Evolutionary conservation across 2,329 filamentous ascomycete genomes (phyloP), one percentile per base, ranked within the genome.

Genomic region (Teratosphaeria pseudoeucalypti): DNA sequence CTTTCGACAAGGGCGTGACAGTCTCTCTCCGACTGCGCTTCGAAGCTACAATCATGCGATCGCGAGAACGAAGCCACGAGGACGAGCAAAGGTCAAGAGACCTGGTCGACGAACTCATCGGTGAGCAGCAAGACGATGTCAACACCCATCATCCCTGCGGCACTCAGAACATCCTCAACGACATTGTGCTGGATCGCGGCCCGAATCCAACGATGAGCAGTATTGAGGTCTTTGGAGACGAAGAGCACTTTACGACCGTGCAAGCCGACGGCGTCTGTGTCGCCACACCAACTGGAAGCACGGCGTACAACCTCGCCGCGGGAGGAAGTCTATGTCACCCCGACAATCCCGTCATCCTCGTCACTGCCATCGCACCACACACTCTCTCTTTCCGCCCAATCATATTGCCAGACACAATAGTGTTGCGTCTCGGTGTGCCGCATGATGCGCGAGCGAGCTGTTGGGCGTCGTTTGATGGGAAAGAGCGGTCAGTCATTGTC

Each of bases 391-490:
- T 97, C 80, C 83, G 94, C 11, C 92, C 92, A n/a, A 94, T 97
- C 68, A 94, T 97, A 68, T 80, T 97, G 2, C 94, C 94, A 0
- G 94, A 99, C 75, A 96, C 92, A 0, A 95, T 97, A 63, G 92
- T 97, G 1, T 79, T 99, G 61, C 85, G 94, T 43, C 82, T 96
- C 19, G 94, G 92, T 11, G 92, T 97, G n/a, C 94, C 94, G 0
- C 97, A 96, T 72, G 87, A 95, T 73, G 90, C 92, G 9, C 81
- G 94, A 56, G 91, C 90, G 4, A 88, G 85, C 66, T 92, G 88
- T 49, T 99, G 94, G 92, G 94, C 92, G n/a, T 95, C 90, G 73
- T 99, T 99, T 72, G 94, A 99, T 74, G 94, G 94, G 1, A 83
- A 91, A 62, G 90, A 96, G 78, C 85, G 91, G 76, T 81, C 67